phyloP scores from a whole-genome alignment of 75 land plant species.

The Selaginella moellendorffii region DNA sequence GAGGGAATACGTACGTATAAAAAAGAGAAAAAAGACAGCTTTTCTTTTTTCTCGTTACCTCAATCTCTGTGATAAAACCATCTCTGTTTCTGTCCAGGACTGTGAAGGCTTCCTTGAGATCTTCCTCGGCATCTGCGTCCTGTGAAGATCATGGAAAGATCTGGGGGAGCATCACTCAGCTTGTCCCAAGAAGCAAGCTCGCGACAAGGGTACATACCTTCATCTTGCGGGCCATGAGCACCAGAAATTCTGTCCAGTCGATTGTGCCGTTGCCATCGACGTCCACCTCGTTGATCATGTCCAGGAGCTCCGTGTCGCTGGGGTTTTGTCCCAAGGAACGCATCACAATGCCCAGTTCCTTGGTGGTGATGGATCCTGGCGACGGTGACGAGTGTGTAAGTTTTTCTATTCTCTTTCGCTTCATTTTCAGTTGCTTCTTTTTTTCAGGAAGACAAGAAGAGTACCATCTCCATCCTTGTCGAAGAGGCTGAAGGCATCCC shows the following conservation, averaged over 20 bases:
- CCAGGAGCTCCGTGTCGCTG: background rate
- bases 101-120: background rate
- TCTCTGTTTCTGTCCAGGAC: slow-evolving; percentile 7
- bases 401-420: background rate
- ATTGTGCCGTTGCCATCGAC: slow-evolving; percentile 6
- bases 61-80: background rate
- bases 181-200: too few species aligned
- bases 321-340: slow-evolving; percentile 5
- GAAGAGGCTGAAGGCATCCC: slow-evolving; percentile 6
- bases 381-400: background rate
- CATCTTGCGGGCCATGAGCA: slow-evolving; percentile 8
- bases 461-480: slow-evolving; percentile 10
- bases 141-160: background rate
- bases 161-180: background rate
- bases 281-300: slow-evolving; percentile 7
- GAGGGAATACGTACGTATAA: background rate
- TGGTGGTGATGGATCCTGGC: slow-evolving; percentile 3
- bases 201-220: background rate
- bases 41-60: background rate
- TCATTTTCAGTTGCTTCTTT: background rate
- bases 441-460: background rate
- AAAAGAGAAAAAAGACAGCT: background rate
- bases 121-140: slow-evolving; percentile 2
- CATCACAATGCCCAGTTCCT: slow-evolving; percentile 7
- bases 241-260: slow-evolving; percentile 7